Conservation (phyloP, 768 basidiomycete genomes). For the Dictyophora rubrovolvata region DNA sequence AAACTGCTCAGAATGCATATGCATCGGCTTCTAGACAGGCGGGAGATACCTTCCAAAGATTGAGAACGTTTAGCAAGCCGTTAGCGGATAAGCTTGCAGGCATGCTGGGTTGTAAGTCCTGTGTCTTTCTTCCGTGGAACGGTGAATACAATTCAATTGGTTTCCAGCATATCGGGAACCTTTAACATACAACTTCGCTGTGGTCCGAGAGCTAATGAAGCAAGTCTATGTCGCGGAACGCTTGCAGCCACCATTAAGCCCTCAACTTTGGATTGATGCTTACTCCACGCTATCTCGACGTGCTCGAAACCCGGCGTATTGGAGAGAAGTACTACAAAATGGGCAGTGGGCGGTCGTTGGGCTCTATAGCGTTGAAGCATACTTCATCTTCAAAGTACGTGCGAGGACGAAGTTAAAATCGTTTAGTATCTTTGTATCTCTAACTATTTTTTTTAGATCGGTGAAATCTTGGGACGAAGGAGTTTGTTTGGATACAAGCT, state of each 20-base stretch:
- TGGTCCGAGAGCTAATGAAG: slow-evolving; percentile 65
- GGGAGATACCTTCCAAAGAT: slow-evolving; percentile 40
- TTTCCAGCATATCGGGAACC: slow-evolving; percentile 63
- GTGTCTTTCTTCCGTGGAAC: not conserved
- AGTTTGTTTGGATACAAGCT: slow-evolving; percentile 71
- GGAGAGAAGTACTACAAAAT: slow-evolving; percentile 45
- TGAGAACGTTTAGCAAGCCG: slow-evolving; percentile 38
- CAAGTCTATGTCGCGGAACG: slow-evolving; percentile 63
- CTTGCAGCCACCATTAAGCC: slow-evolving; percentile 54
- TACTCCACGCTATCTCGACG: slow-evolving; percentile 60
- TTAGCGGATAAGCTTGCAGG: slow-evolving; percentile 45
- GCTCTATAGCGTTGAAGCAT: slow-evolving; percentile 76
- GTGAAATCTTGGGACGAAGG: slow-evolving; percentile 79
- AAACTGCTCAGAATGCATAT: slow-evolving; percentile 64
- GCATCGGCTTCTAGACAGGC: slow-evolving; percentile 48
- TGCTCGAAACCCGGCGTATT: slow-evolving; percentile 46
- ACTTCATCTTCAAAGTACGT: slow-evolving; percentile 78
- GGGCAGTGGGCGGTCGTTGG: slow-evolving; percentile 63
- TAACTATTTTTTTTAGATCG: slow-evolving; percentile 40
- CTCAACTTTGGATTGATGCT: slow-evolving; percentile 42
- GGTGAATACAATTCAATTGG: slow-evolving; percentile 23
- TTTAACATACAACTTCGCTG: slow-evolving; percentile 66
- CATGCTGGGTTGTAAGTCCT: slow-evolving; percentile 43
- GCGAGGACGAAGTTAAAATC: not conserved
- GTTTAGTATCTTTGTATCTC: not conserved